Base-by-base conservation (phyloP, 2,329 filamentous ascomycete genomes). In the Cadophora gregata region DNA sequence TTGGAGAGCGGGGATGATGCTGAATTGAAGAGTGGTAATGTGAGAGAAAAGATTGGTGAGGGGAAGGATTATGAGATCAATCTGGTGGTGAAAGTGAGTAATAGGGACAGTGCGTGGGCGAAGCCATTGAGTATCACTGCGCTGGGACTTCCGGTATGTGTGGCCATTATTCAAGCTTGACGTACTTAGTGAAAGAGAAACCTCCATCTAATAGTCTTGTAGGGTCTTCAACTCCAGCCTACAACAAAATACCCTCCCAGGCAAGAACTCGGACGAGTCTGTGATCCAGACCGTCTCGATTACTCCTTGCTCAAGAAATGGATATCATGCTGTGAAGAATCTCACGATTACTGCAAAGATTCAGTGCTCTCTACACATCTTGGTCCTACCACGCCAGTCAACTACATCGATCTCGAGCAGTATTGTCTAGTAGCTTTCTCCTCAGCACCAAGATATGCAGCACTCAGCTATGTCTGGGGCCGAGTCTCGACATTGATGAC, bases 401-500 rank as follows among this genome's bases (percentile, higher is more conserved):
- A 63, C 24, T 63, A 55, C 33, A 55, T 63, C 25, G 60, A 63
- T 21, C 31, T 63, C 3, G 47, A 42, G 33, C 29, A 29, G 19
- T 63, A 48, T 3, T 63, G 60, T 19, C 21, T 63, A 2, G 60
- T 63, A 38, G 36, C 48, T 7, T 51, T 63, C 36, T 55, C 48
- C 2, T 33, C 42, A 4, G 31, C 50, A 5, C 60, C 60, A 9
- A 63, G 42, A 42, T 70, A 69, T 33, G 61, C 62, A 21, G 67
- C 67, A 45, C 38, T 71, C 8, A 67, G 65, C 36, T 71, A 71
- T 27, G 62, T 69, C n/a, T 71, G 69, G 67, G 69, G 69, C 8
- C 42, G 29, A n/a, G 58, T 53, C 6, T 24, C 27, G 10, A 63
- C 48, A 1, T 38, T 69, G 29, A 53, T 63, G 36, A 59, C 65